Conservation (phyloP, 192 early-diverging fungal genomes). For the Haplosporangium gracile region DNA sequence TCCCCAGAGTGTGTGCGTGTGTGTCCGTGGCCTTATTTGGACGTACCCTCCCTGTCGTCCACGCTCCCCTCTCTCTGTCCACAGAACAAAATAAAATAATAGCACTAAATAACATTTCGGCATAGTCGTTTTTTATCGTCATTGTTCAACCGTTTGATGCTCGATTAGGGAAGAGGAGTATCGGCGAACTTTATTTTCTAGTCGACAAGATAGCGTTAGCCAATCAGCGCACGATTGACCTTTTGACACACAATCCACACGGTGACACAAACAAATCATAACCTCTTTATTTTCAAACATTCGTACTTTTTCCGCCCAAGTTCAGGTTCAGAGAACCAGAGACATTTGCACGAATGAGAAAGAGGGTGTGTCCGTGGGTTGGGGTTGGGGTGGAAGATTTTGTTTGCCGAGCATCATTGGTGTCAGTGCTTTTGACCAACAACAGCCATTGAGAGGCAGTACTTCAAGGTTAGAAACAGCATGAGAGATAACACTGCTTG, state of each 20-base stretch:
- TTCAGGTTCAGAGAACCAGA: no score
- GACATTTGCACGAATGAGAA: no score
- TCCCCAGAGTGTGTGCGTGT: neutral
- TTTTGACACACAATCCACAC: neutral
- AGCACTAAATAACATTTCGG: neutral
- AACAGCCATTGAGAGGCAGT: no score
- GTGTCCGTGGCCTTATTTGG: conserved; percentile 1
- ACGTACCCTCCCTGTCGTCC: neutral
- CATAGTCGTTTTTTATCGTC: neutral
- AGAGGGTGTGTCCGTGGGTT: neutral
- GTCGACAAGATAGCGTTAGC: neutral
- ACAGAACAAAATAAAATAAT: neutral
- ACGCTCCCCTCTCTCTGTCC: neutral
- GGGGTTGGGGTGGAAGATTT: neutral
- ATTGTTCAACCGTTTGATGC: neutral
- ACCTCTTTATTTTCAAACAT: neutral
- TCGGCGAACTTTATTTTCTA: conserved; percentile 1
- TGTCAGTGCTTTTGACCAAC: no score
- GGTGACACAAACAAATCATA: neutral
- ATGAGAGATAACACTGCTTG: no score
- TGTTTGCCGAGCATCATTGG: no score
- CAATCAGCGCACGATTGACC: neutral
- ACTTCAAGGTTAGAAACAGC: no score
- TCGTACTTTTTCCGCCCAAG: no score
- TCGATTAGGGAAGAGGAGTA: neutral